Conservation (phyloP, 176 grass and related monocot genomes). For the Carex cristatella region DNA sequence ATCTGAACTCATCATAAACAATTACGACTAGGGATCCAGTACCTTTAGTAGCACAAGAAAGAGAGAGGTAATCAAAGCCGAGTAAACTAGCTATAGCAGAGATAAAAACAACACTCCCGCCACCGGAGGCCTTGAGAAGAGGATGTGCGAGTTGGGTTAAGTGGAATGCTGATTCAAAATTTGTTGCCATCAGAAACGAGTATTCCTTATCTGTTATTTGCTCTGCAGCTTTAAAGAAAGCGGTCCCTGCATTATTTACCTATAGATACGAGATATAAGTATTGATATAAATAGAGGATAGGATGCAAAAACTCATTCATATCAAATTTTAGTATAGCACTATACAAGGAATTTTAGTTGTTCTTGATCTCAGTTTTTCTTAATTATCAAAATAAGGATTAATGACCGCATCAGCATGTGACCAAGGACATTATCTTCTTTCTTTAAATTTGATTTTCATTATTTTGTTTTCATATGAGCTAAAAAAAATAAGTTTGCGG, state of each 20-base stretch:
- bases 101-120: constrained; percentile 22
- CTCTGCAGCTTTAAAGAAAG: background rate
- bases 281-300: background rate
- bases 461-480: too few species aligned
- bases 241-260: constrained; percentile 34
- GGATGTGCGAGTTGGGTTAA: constrained; percentile 33
- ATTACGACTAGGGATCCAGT: background rate
- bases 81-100: constrained; percentile 15
- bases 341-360: too few species aligned
- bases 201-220: constrained; percentile 29
- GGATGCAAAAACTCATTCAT: background rate
- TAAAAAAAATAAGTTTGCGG: too few species aligned
- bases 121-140: constrained; percentile 18
- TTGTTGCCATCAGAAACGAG: constrained; percentile 28
- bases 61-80: background rate
- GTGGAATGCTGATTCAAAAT: constrained; percentile 39
- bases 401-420: too few species aligned
- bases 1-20: too few species aligned
- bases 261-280: background rate
- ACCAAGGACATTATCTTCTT: too few species aligned
- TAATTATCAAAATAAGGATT: too few species aligned
- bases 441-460: too few species aligned
- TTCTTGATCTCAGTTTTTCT: too few species aligned
- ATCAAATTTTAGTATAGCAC: background rate
- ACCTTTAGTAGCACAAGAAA: constrained; percentile 35